Base-by-base conservation (phyloP, 2,329 filamentous ascomycete genomes). In the Colletotrichum lindemuthianum region DNA sequence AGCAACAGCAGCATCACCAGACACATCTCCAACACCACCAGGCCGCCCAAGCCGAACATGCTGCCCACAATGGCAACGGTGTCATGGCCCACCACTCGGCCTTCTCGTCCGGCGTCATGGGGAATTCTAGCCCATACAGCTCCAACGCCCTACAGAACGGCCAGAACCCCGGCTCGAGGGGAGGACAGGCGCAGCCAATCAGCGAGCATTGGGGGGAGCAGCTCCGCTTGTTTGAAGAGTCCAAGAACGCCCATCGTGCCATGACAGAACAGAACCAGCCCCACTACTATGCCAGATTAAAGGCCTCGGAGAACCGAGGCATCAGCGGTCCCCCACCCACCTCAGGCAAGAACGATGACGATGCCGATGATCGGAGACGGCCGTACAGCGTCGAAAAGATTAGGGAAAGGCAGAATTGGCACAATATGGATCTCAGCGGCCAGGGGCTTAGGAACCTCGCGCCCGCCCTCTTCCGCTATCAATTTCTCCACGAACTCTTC, bases 361-460 rank as follows among this genome's bases (percentile, higher is more conserved):
- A 88, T 64, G 71, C 79, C 13, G 84, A 84, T 51, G 86, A 88
- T 70, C 81, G 85, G 70, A 83, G 87, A 71, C 78, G 87, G 60
- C 87, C 87, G 37, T 85, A 89, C 71, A 90, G 90, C 71, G 82
- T 91, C 59, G 87, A 91, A 65, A 86, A 86, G 72, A 83, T 86
- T 64, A 83, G 86, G 68, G 88, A 89, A 71, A 83, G 90, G 68
- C 91, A 97, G 76, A 91, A 94, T 72, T 98, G 96, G 96, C 88
- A 92, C 76, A 93, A 94, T 69, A 84, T 99, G 71, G 96, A 99
- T 77, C 90, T 98, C 75, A 96, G 94, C 71, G 96, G 96, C n/a
- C 96, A 98, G 80, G 95, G 95, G 16, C 82, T 99, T 52, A 90
- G 93, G 70, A 92, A 93, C 64, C 83, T 99, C 37, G 89, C 93